A percentile compares a stretch with the other conserved stretches of the same genome.
phyloP scores from a whole-genome alignment of 352 stramenopile genomes.

The Vaucheria bursata region DNA sequence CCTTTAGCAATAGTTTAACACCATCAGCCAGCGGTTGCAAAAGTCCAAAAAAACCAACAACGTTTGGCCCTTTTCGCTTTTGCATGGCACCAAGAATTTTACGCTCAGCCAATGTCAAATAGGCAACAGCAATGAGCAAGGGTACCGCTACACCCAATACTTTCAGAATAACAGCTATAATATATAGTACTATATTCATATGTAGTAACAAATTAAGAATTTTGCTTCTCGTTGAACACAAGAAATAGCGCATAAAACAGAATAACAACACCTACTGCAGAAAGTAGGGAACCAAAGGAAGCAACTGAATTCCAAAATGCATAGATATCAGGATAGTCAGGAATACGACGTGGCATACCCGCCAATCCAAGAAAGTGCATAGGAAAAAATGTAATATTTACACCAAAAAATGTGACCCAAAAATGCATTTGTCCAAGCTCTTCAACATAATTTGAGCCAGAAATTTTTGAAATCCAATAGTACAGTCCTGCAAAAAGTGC shows the following conservation, averaged over 20 bases:
- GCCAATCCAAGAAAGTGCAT: constrained; percentile 55
- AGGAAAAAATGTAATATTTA: constrained; percentile 9
- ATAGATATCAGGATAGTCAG: constrained; percentile 52
- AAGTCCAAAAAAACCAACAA: constrained; percentile 50
- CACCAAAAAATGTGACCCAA: constrained; percentile 4
- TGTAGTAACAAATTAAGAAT: too few species aligned
- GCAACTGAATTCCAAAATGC: constrained; percentile 52
- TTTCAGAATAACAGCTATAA: too few species aligned
- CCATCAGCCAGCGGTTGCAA: constrained; percentile 52
- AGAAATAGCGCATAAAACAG: too few species aligned
- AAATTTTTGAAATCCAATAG: constrained; percentile 10
- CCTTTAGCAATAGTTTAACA: constrained; percentile 49
- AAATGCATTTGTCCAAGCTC: constrained; percentile 8
- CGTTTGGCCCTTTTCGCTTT: constrained; percentile 47
- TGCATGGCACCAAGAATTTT: constrained; percentile 52
- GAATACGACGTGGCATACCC: constrained; percentile 51
- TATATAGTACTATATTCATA: too few species aligned
- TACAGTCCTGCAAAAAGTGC: constrained; percentile 40
- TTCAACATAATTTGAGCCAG: background rate
- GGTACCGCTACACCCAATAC: constrained; percentile 50
- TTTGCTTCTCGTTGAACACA: too few species aligned
- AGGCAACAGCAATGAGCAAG: constrained; percentile 52
- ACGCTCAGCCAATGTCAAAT: constrained; percentile 50
- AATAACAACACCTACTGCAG: constrained; percentile 52
- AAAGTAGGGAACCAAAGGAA: constrained; percentile 57